Conservation (phyloP, 2,329 filamentous ascomycete genomes). For the Chaetomium olivaceum region DNA sequence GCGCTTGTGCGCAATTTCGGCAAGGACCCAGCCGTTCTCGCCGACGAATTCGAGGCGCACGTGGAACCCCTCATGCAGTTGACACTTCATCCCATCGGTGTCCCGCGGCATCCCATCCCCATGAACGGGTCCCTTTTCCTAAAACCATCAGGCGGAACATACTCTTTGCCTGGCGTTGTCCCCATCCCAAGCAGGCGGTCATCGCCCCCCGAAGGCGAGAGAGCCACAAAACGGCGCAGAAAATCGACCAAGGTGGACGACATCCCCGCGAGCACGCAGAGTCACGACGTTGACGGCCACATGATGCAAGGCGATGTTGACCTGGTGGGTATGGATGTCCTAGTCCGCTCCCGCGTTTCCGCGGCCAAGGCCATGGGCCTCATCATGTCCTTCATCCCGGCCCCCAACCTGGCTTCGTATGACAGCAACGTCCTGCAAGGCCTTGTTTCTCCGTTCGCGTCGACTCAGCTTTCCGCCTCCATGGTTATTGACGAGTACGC, state of each 20-base stretch:
- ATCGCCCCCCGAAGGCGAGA: conserved; percentile 58
- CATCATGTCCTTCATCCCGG: conserved; percentile 76
- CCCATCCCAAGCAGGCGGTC: conserved; percentile 48
- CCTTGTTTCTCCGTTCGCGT: conserved; percentile 73
- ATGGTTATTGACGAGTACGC: conserved; percentile 90
- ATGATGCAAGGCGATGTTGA: conserved; percentile 98
- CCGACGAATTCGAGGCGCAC: conserved; percentile 71
- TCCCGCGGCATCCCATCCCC: conserved; percentile 84
- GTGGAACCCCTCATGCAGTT: conserved; percentile 80
- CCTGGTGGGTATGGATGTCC: conserved; percentile 82
- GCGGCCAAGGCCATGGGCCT: conserved; percentile 84
- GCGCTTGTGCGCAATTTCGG: conserved; percentile 71
- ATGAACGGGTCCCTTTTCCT: conserved; percentile 91
- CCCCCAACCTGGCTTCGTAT: conserved; percentile 61
- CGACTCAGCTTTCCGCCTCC: conserved; percentile 80
- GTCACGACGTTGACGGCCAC: conserved; percentile 94
- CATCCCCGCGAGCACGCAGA: conserved; percentile 59
- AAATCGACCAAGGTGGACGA: conserved; percentile 85
- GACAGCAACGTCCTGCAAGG: conserved; percentile 65
- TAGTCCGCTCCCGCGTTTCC: conserved; percentile 86
- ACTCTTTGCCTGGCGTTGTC: conserved; percentile 55
- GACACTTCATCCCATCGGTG: conserved; percentile 86
- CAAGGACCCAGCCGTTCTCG: conserved; percentile 63
- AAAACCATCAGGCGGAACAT: conserved; percentile 86
- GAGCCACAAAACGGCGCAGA: conserved; percentile 72